phyloP scores from a whole-genome alignment of 176 grass and related monocot genomes.

The Aegilops longissima region DNA sequence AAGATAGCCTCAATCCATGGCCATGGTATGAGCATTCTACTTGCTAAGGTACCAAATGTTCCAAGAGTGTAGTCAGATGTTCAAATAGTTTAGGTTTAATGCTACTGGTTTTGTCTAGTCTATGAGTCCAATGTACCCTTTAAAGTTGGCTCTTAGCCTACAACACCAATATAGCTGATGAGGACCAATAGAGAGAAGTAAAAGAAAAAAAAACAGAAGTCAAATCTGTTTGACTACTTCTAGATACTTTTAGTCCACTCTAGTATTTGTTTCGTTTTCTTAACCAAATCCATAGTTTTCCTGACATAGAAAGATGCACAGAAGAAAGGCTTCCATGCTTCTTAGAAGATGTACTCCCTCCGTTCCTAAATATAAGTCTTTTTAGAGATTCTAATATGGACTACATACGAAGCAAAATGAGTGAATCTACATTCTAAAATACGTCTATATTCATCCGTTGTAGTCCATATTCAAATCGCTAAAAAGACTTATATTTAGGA shows the following conservation, averaged over 20 bases:
- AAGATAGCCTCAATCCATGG: neutral
- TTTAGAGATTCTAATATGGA: too few species aligned
- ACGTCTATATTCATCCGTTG: too few species aligned
- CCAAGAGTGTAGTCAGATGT: neutral
- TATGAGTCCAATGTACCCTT: neutral
- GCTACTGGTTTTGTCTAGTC: neutral
- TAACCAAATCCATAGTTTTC: neutral
- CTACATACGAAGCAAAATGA: too few species aligned
- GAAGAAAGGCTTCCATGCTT: neutral
- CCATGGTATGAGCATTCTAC: conserved; percentile 10
- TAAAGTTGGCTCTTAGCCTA: neutral
- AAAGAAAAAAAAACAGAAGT: too few species aligned
- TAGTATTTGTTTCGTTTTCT: too few species aligned
- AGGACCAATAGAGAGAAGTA: neutral
- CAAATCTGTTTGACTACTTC: too few species aligned
- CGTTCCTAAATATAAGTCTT: too few species aligned
- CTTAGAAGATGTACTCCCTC: neutral
- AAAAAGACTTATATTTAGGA: too few species aligned
- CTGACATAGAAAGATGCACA: conserved; percentile 17
- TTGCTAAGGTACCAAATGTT: conserved; percentile 16
- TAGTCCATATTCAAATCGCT: too few species aligned
- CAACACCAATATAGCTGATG: neutral
- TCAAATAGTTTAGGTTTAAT: neutral
- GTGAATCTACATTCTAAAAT: too few species aligned
- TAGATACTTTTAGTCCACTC: too few species aligned